phyloP scores from a whole-genome alignment of 805 yeast species.

The Ogataea parapolymorpha region DNA sequence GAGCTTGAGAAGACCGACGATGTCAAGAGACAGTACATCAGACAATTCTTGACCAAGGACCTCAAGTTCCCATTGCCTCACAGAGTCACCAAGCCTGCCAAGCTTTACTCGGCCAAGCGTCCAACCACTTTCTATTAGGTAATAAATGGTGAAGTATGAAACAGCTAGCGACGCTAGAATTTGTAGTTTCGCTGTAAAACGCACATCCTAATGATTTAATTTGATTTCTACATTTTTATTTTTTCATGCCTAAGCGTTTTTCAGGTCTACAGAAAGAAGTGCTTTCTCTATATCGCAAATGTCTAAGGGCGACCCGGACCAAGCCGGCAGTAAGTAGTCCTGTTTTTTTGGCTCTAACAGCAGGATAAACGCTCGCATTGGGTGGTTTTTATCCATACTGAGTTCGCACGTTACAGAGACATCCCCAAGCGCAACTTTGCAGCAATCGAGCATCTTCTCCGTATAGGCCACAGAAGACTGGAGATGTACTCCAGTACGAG shows the following conservation, averaged over 20 bases:
- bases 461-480: constrained; percentile 68
- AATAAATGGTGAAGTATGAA: constrained; percentile 9
- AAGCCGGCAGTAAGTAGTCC: constrained; percentile 42
- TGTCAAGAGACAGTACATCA: constrained; percentile 98
- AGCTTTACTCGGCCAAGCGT: constrained; percentile 86
- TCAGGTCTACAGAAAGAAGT: constrained; percentile 55
- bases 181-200: neutral
- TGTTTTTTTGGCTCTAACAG: neutral
- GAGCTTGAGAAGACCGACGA: constrained; percentile 97
- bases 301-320: constrained; percentile 41
- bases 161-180: neutral
- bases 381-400: constrained; percentile 37
- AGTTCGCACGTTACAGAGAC: constrained; percentile 55
- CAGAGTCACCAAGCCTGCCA: constrained; percentile 91
- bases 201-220: neutral
- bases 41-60: constrained; percentile 92
- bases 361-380: constrained; percentile 33
- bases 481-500: constrained; percentile 71
- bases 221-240: neutral
- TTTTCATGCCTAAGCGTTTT: constrained; percentile 22
- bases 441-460: constrained; percentile 77
- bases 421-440: constrained; percentile 77
- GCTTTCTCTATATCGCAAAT: constrained; percentile 44
- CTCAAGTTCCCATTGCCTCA: constrained; percentile 99
- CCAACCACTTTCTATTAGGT: constrained; percentile 95